Conservation (phyloP, 352 stramenopile genomes). For the Phytophthora fragariaefolia region DNA sequence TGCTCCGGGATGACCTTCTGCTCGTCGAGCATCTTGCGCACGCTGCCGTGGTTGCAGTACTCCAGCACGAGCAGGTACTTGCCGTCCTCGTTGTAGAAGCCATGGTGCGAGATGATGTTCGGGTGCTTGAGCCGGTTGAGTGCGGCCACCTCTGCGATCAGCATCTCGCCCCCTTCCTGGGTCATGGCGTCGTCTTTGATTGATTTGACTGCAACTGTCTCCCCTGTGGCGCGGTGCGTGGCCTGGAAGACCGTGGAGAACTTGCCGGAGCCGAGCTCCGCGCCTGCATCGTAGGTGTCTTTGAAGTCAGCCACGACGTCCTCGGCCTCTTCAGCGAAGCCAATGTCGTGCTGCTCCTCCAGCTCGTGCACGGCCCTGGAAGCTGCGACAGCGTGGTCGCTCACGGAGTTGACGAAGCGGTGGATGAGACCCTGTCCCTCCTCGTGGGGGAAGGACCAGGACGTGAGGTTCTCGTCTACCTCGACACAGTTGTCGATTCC, state of each 20-base stretch:
- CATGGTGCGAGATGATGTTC: conserved; percentile 84
- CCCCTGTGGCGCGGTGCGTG: conserved; percentile 49
- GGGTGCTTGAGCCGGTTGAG: conserved; percentile 78
- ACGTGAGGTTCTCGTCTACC: conserved; percentile 43
- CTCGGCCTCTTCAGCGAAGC: neutral
- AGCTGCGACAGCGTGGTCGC: conserved; percentile 33
- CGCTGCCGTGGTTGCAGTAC: conserved; percentile 80
- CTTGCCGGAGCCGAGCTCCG: conserved; percentile 59
- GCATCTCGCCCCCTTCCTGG: conserved; percentile 58
- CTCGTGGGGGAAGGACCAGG: conserved; percentile 28
- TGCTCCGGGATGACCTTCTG: conserved; percentile 69
- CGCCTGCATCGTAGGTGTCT: conserved; percentile 68
- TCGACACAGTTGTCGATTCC: conserved; percentile 64
- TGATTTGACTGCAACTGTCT: conserved; percentile 69
- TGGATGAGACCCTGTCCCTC: conserved; percentile 39
- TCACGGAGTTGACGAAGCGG: conserved; percentile 44
- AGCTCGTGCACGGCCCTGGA: conserved; percentile 20
- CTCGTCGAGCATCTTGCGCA: conserved; percentile 78
- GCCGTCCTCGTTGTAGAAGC: conserved; percentile 78
- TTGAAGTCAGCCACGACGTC: conserved; percentile 43
- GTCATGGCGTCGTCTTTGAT: conserved; percentile 58
- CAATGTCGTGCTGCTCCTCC: conserved; percentile 3
- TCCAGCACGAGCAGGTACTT: conserved; percentile 91
- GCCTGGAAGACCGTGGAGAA: conserved; percentile 71
- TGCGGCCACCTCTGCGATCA: conserved; percentile 74